A percentile compares a stretch with the other conserved stretches of the same genome.
phyloP scores from a whole-genome alignment of 179 eudicot genomes.

The Actinidia chinensis region DNA sequence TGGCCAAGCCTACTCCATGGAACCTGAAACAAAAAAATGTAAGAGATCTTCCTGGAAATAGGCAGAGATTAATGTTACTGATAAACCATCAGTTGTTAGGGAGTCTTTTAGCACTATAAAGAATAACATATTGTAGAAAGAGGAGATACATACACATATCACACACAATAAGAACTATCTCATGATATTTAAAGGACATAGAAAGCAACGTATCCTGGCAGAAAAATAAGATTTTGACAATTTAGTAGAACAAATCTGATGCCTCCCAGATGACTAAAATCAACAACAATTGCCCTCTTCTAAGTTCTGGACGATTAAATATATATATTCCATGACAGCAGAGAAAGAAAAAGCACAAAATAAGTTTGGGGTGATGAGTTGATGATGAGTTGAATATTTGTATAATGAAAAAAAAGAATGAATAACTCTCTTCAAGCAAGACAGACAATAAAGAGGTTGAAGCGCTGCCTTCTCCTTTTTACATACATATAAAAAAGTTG shows the following conservation, averaged over 20 bases:
- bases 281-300: background rate
- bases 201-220: too few relatives aligned
- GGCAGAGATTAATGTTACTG: background rate
- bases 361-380: too few relatives aligned
- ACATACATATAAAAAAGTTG: too few relatives aligned
- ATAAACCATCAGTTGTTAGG: background rate
- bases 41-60: slow-evolving; percentile 7
- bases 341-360: too few relatives aligned
- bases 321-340: too few relatives aligned
- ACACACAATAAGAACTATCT: background rate
- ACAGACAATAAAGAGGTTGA: too few relatives aligned
- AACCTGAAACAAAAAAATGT: slow-evolving; percentile 47
- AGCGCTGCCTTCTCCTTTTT: too few relatives aligned
- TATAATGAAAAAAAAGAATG: too few relatives aligned
- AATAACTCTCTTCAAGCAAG: too few relatives aligned
- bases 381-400: too few relatives aligned
- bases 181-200: background rate
- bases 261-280: background rate
- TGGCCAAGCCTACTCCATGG: slow-evolving; percentile 99
- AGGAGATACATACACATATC: background rate
- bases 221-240: too few relatives aligned
- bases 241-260: background rate
- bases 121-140: background rate
- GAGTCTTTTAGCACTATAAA: background rate
- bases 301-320: too few relatives aligned